Evolutionary conservation across 2,329 filamentous ascomycete species (phyloP).

Genomic region (Aspergillus arachidicola): DNA sequence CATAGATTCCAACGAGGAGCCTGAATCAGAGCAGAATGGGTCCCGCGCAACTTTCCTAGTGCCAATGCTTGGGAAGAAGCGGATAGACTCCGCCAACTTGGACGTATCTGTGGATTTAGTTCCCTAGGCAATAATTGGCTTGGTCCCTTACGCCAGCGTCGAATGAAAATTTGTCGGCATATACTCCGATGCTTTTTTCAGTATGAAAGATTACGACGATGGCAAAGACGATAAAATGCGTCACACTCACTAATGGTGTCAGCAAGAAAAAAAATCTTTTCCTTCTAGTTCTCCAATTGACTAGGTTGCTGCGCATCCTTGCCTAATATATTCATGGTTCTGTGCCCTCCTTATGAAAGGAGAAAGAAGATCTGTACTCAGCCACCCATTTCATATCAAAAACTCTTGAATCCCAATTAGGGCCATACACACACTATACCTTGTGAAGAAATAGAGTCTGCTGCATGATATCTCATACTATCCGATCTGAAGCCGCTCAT

Average conservation of each 20-base stretch:
- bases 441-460: not conserved
- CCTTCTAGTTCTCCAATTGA: not conserved
- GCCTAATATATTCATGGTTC: not conserved
- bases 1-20: not conserved
- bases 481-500: not conserved
- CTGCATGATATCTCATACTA: not conserved
- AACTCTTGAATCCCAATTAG: not conserved
- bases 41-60: not conserved
- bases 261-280: conserved; percentile 8
- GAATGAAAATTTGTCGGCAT: conserved; percentile 12
- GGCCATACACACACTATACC: not conserved
- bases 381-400: not conserved
- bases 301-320: not conserved
- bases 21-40: not conserved
- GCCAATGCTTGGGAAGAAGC: not conserved
- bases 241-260: not conserved
- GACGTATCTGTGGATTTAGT: not conserved
- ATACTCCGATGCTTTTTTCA: conserved; percentile 10
- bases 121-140: not conserved
- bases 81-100: not conserved
- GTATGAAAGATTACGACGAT: conserved; percentile 1
- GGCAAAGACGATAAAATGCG: not conserved
- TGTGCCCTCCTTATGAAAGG: not conserved
- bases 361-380: not conserved
- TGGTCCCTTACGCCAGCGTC: not conserved